These are phyloP conservation scores for Solanum hybrid DNA, from an alignment of 305 asterid genomes.

Conservation along the genomic window DNA sequence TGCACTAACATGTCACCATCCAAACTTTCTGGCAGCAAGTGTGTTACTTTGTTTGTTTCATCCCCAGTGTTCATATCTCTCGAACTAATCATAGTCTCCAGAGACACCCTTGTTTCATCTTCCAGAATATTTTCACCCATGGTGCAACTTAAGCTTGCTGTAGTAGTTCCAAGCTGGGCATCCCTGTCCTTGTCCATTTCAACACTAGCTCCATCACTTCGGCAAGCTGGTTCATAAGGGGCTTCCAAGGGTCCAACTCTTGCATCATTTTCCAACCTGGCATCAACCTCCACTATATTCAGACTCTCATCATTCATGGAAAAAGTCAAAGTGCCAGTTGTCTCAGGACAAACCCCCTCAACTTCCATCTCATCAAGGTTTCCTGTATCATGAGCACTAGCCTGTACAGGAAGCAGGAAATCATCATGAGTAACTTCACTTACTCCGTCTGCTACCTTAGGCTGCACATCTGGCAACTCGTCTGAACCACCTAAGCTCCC, in stretches of 20 bases:
- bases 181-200: neutral
- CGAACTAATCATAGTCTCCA: neutral
- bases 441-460: constrained; percentile 8
- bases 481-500: constrained; percentile 12
- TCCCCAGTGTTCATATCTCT: neutral
- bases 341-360: constrained; percentile 25
- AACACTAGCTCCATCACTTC: constrained; percentile 1
- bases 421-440: constrained; percentile 14
- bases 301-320: neutral
- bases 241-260: neutral
- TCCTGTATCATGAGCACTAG: constrained; percentile 23
- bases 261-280: neutral
- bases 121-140: neutral
- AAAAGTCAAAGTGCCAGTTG: neutral
- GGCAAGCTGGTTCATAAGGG: neutral
- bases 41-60: neutral
- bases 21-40: neutral
- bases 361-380: constrained; percentile 33
- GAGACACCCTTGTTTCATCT: neutral
- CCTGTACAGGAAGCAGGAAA: constrained; percentile 20
- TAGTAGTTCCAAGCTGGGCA: neutral
- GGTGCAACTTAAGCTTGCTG: neutral
- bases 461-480: constrained; percentile 13
- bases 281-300: neutral
- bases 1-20: neutral